Base-by-base conservation (phyloP, 192 early-diverging fungal genomes). In the Gonapodya sp. region DNA sequence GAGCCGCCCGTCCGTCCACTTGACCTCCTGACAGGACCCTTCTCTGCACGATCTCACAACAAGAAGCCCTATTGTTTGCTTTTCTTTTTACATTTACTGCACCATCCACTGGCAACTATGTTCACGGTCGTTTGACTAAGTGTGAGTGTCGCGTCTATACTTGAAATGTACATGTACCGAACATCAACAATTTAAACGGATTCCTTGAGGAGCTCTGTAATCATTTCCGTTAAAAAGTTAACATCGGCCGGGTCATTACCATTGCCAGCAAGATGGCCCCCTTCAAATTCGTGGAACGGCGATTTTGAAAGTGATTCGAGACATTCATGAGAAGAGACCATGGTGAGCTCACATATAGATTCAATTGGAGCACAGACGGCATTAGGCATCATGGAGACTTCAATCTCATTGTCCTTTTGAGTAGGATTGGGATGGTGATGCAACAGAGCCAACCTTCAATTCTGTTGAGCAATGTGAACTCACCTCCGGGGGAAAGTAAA, bases 401-500 rank as follows among this genome's bases (percentile, higher is more conserved):
- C 75, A 33, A 77, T 77, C 31, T 77, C 75, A 8, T 18, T 32
- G 75, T 77, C 75, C 46, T 64, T 64, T 24, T n/a, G n/a, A 64
- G 8, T 16, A 64, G 24, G 46, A 16, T 64, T 24, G 46, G 46
- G 46, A 16, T 24, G 24, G 46, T 24, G 24, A 64, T 24, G 8
- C 24, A 24, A 16, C 46, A 24, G 46, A 64, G n/a, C n/a, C n/a
- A n/a, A n/a, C n/a, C n/a, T n/a, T n/a, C n/a, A n/a, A 64, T 16
- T 64, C 8, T 64, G 8, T 24, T 16, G 46, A 64, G 8, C 46
- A 64, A 64, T 64, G 8, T 24, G 46, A 24, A 64, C 46, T 16
- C 46, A 64, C 46, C 75, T 77, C 75, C 8, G 75, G 75, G 8
- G 75, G 75, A 31, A 77, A 77, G 75, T 77, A 77, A 18, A 77